Evolutionary conservation across 23 red algal genomes (phyloP).

Genomic region (Cyanidioschyzon merolae): DNA sequence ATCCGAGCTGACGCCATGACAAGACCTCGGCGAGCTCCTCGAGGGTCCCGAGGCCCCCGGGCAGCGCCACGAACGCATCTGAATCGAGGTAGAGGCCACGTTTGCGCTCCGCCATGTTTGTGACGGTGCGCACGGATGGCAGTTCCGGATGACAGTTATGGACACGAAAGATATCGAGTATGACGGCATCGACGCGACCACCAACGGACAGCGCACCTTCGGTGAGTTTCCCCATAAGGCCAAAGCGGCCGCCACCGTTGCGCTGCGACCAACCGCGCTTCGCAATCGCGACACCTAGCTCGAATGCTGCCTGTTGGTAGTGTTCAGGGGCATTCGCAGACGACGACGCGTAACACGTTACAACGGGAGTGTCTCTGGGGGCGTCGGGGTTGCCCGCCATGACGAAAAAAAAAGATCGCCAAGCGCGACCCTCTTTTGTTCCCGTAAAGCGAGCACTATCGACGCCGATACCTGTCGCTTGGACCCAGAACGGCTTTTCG

Average conservation of each 20-base stretch:
- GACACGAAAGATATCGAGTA: conserved; percentile 35
- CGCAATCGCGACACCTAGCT: conserved; percentile 45
- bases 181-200: conserved; percentile 59
- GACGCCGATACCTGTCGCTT: no score
- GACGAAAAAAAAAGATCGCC: no score
- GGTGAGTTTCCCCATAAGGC: conserved; percentile 72
- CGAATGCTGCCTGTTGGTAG: conserved; percentile 31
- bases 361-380: no score
- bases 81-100: conserved; percentile 24
- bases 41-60: conserved; percentile 66
- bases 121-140: conserved; percentile 15
- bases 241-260: conserved; percentile 60
- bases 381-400: no score
- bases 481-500: no score
- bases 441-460: no score
- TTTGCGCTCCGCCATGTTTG: conserved; percentile 58
- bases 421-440: no score
- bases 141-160: conserved; percentile 16
- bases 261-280: conserved; percentile 47
- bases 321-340: background rate
- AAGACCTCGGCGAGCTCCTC: conserved; percentile 56
- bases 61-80: conserved; percentile 47
- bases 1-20: conserved; percentile 42
- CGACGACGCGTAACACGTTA: conserved; percentile 58
- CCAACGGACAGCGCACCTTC: conserved; percentile 38